Evolutionary conservation across 2,329 filamentous ascomycete species (phyloP), one percentile per base, ranked within the genome.

Genomic region (Colletotrichum navitas): DNA sequence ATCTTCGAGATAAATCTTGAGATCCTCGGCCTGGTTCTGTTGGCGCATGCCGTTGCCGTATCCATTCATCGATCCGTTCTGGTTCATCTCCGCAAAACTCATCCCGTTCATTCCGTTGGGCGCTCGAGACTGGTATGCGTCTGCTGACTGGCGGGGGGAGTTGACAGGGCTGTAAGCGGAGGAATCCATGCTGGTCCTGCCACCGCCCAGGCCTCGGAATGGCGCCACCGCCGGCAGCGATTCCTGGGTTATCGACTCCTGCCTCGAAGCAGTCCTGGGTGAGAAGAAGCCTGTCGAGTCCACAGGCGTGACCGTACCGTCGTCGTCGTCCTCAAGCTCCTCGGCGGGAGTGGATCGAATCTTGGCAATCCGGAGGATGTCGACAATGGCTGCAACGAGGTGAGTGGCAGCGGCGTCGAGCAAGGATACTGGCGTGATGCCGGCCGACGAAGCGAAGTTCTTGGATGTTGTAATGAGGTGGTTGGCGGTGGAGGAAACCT

Each of bases 391-490:
- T 5, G 93, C 91, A 1, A 94, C 94, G 45, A 98, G 86, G 81
- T 99, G 94, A 32, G 94, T 96, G 10, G 95, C 94, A 2, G 96
- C 95, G 4, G 95, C 96, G 80, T 99, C 96, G 29, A 99, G 86
- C 3, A 99, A 84, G 7, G 94, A 97, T n/a, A 99, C 92, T 0
- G 96, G 96, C 1, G 94, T 95, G 41, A 99, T 88, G 39, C 96
- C 96, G 26, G 90, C 91, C 0, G 94, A 91, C 14, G 90, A 88
- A 43, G 93, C 92, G 80, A 96, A 97, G 78, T 97, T 97, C 84
- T 97, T 97, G 43, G 94, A 92, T 1, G 95, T 94, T 2, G 95
- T 98, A 77, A 98, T 98, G 69, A 99, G 86, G 78, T 95, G 96
- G 85, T 98, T 98, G 60, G 96, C 95, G 1, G 95, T 97, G 2